These are phyloP conservation scores for Lantana camara DNA, from an alignment of 257 asterid genomes.

Conservation along the genomic window DNA sequence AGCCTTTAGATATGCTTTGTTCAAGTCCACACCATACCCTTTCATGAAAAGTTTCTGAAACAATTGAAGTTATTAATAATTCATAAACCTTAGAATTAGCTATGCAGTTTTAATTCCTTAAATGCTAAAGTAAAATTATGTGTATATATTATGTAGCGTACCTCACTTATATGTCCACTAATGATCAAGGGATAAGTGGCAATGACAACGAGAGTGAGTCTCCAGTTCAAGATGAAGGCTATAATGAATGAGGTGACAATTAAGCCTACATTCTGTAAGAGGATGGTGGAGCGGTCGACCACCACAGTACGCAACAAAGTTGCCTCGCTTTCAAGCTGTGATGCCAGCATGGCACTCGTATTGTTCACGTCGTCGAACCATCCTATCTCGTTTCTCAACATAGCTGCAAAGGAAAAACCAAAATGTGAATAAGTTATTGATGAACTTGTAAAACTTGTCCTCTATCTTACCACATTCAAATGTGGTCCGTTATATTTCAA, in stretches of 20 bases:
- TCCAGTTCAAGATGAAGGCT: constrained; percentile 96
- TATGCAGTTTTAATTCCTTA: background rate
- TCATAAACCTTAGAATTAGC: constrained; percentile 1
- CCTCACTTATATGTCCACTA: constrained; percentile 99
- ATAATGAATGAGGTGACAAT: constrained; percentile 79
- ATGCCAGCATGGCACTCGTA: constrained; percentile 85
- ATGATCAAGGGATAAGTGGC: constrained; percentile 85
- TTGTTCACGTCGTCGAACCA: constrained; percentile 85
- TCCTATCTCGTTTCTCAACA: constrained; percentile 91
- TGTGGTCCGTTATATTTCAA: too few species aligned
- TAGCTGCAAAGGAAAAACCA: constrained; percentile 64
- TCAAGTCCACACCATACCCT: constrained; percentile 90
- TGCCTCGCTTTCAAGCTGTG: constrained; percentile 84
- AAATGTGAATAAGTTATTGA: background rate
- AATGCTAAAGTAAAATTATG: constrained; percentile 8
- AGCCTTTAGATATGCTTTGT: constrained; percentile 91
- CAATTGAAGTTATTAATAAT: constrained; percentile 3
- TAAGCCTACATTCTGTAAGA: constrained; percentile 82
- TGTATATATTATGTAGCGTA: constrained; percentile 11
- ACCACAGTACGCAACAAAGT: constrained; percentile 79
- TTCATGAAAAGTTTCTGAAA: constrained; percentile 94
- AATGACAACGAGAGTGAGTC: constrained; percentile 89
- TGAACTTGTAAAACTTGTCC: too few species aligned
- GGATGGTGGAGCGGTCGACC: constrained; percentile 89
- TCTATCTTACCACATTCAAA: too few species aligned